Conservation (phyloP, 257 asterid genomes). For the Nicotiana tabacum region DNA sequence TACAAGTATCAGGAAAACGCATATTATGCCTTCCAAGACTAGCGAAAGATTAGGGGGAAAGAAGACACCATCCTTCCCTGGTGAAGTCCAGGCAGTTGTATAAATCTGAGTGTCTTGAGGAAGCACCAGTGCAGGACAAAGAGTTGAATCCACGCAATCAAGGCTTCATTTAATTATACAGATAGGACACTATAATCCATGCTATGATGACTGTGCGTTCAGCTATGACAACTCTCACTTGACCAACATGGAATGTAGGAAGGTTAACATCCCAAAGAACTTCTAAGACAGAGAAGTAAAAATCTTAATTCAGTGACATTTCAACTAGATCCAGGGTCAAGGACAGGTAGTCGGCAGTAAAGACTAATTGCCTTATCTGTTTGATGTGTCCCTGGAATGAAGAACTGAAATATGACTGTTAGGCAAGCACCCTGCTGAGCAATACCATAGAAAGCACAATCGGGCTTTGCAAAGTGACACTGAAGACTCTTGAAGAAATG, state of each 20-base stretch:
- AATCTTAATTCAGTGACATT: neutral
- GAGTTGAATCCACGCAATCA: neutral
- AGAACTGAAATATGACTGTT: slow-evolving; percentile 88
- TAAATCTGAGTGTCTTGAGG: neutral
- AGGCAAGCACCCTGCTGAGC: slow-evolving; percentile 61
- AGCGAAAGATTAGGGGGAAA: neutral
- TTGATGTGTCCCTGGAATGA: slow-evolving; percentile 69
- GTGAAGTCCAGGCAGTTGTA: neutral
- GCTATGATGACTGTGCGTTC: neutral
- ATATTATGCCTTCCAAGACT: neutral
- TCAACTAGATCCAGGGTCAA: slow-evolving; percentile 79
- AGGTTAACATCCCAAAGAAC: neutral
- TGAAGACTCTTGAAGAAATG: slow-evolving; percentile 83
- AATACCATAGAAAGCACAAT: slow-evolving; percentile 79
- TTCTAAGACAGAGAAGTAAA: neutral
- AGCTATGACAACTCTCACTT: neutral
- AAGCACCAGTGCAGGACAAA: neutral
- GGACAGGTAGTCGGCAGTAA: slow-evolving; percentile 88
- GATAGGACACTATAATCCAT: neutral
- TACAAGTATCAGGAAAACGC: neutral
- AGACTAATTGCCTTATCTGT: slow-evolving; percentile 77
- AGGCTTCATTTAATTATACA: neutral
- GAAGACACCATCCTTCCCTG: neutral
- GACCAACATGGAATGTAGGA: neutral
- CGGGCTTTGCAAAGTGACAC: slow-evolving; percentile 75